phyloP scores from a whole-genome alignment of 2,329 filamentous ascomycete genomes.

The Didymella arachidicola region DNA sequence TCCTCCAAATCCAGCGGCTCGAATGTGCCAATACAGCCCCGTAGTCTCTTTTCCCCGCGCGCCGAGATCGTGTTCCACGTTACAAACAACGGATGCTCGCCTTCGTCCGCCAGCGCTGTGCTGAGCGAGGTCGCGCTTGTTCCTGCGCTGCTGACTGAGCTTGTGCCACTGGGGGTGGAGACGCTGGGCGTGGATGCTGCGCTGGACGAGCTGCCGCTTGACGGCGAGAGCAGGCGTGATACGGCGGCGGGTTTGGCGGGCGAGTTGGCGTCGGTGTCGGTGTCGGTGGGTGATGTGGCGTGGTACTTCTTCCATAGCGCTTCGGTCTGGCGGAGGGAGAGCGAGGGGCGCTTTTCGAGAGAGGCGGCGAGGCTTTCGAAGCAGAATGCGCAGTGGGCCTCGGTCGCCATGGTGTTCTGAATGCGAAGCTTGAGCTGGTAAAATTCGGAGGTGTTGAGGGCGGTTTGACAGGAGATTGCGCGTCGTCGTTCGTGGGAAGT shows the following conservation, averaged over 20 bases:
- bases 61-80: conserved; percentile 85
- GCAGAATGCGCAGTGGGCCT: conserved; percentile 88
- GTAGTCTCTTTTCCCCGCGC: conserved; percentile 69
- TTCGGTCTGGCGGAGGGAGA: conserved; percentile 74
- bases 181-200: conserved; percentile 57
- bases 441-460: not conserved
- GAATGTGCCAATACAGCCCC: conserved; percentile 97
- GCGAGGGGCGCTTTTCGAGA: conserved; percentile 72
- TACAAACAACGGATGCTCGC: conserved; percentile 79
- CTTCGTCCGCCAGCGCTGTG: conserved; percentile 40
- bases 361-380: conserved; percentile 85
- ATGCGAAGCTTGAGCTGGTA: not conserved
- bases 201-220: conserved; percentile 55
- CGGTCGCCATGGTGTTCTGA: conserved; percentile 74
- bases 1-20: conserved; percentile 75
- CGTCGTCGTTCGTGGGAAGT: not conserved
- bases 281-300: conserved; percentile 28
- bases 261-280: conserved; percentile 26
- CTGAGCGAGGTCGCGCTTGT: conserved; percentile 49
- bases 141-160: conserved; percentile 54
- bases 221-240: conserved; percentile 54
- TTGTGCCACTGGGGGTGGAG: conserved; percentile 56
- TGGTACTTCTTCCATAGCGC: conserved; percentile 69
- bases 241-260: conserved; percentile 52
- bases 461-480: not conserved